Evolutionary conservation across 129 eudicot genomes (phyloP).

Genomic region (Flaveria linearis): DNA sequence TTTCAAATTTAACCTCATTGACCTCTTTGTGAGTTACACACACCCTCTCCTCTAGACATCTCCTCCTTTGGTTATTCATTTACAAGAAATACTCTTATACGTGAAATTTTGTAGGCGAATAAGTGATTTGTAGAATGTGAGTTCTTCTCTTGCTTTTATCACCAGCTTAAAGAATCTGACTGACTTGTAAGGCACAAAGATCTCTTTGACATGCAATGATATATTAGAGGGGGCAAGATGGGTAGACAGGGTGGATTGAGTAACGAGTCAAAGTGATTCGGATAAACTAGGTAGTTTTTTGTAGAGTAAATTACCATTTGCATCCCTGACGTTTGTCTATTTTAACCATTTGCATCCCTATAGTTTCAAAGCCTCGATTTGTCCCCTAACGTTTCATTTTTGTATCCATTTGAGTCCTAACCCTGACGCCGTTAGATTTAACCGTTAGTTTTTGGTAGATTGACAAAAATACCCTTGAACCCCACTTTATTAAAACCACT

Average conservation of each 20-base stretch:
- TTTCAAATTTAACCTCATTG: slow-evolving; percentile 58
- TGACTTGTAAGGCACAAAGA: slow-evolving; percentile 55
- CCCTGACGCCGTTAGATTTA: too few relatives aligned
- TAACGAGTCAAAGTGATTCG: not conserved
- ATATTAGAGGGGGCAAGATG: not conserved
- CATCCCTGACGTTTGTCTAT: too few relatives aligned
- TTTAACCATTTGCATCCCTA: too few relatives aligned
- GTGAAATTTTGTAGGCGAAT: slow-evolving; percentile 56
- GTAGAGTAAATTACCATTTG: too few relatives aligned
- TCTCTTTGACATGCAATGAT: slow-evolving; percentile 17
- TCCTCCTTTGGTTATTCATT: not conserved
- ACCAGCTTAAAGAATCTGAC: slow-evolving; percentile 49
- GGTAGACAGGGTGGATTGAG: not conserved
- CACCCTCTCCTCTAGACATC: slow-evolving; percentile 3
- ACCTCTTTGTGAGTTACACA: slow-evolving; percentile 46
- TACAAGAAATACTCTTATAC: slow-evolving; percentile 12
- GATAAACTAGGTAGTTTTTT: not conserved
- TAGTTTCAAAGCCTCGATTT: too few relatives aligned
- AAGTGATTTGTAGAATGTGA: slow-evolving; percentile 70
- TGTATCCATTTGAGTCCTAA: too few relatives aligned
- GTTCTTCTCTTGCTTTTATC: slow-evolving; percentile 65
- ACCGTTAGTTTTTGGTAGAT: too few relatives aligned
- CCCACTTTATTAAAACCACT: too few relatives aligned
- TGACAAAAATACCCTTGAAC: too few relatives aligned
- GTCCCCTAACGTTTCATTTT: too few relatives aligned